Evolutionary conservation across 1,284 basidiomycete genomes (phyloP).

Genomic region (Austropuccinia psidii): DNA sequence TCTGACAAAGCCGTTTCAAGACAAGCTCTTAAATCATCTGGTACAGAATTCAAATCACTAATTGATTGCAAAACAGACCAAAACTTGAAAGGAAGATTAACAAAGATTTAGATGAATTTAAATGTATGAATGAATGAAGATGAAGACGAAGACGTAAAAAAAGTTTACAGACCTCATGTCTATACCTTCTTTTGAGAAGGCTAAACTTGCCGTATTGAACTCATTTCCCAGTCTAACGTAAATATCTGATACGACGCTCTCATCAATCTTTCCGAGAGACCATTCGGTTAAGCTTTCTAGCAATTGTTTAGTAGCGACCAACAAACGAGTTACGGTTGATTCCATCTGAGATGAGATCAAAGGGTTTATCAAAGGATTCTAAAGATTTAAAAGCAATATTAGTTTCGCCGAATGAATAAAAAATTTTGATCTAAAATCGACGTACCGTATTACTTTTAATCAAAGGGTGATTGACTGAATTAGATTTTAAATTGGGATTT

Average conservation of each 20-base stretch:
- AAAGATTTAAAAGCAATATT: background rate
- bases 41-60: conserved; percentile 80
- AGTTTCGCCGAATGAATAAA: too few species aligned
- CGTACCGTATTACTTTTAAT: too few species aligned
- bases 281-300: conserved; percentile 84
- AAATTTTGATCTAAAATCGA: too few species aligned
- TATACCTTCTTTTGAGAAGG: conserved; percentile 77
- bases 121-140: background rate
- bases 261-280: conserved; percentile 67
- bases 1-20: conserved; percentile 85
- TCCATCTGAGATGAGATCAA: conserved; percentile 56
- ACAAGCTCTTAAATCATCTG: conserved; percentile 76
- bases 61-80: background rate
- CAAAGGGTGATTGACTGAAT: too few species aligned
- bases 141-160: too few species aligned
- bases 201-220: conserved; percentile 85
- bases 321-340: conserved; percentile 80
- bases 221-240: conserved; percentile 95
- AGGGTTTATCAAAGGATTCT: conserved; percentile 8
- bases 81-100: background rate
- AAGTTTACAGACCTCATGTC: conserved; percentile 86
- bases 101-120: background rate
- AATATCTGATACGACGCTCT: conserved; percentile 83
- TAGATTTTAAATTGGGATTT: too few species aligned
- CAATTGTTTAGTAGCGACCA: conserved; percentile 90